Evolutionary conservation across 2,329 filamentous ascomycete species (phyloP).

Genomic region (Ascochyta clinopodiicola): DNA sequence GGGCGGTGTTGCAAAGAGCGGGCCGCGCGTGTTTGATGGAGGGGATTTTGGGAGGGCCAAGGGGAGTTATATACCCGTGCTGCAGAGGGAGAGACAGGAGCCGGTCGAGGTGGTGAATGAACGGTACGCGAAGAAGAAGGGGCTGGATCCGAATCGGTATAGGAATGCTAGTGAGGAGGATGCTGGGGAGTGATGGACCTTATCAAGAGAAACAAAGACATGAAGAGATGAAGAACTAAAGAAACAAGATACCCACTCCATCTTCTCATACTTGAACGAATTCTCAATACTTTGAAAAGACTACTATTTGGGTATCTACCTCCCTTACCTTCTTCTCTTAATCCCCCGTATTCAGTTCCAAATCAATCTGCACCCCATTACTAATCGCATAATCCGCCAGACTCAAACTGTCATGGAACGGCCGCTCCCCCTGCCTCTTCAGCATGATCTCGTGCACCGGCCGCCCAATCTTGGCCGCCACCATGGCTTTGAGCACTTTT

Average conservation of each 20-base stretch:
- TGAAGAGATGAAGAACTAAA: too few relatives aligned
- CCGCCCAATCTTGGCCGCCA: slow-evolving; percentile 85
- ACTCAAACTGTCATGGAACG: slow-evolving; percentile 89
- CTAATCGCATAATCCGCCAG: slow-evolving; percentile 93
- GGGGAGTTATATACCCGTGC: slow-evolving; percentile 64
- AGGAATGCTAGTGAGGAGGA: slow-evolving; percentile 32
- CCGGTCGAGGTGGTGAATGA: slow-evolving; percentile 68
- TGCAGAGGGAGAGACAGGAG: slow-evolving; percentile 64
- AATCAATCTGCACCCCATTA: slow-evolving; percentile 74
- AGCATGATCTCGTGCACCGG: slow-evolving; percentile 90
- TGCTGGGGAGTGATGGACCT: slow-evolving; percentile 35
- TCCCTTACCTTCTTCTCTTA: slow-evolving; percentile 8
- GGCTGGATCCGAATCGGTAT: slow-evolving; percentile 41
- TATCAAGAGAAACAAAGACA: background rate
- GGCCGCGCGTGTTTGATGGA: slow-evolving; percentile 65
- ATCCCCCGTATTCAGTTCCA: slow-evolving; percentile 50
- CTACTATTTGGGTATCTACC: too few relatives aligned
- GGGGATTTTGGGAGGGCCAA: slow-evolving; percentile 60
- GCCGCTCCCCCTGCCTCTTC: slow-evolving; percentile 88
- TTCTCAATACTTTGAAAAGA: too few relatives aligned
- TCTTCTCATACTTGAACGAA: too few relatives aligned
- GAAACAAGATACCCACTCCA: too few relatives aligned
- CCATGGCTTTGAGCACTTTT: slow-evolving; percentile 87
- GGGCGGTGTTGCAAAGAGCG: slow-evolving; percentile 38
- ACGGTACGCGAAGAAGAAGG: slow-evolving; percentile 61